Evolutionary conservation across 352 stramenopile species (phyloP), one percentile per base, ranked within the genome.

Genomic region (Pythium dissotocum): DNA sequence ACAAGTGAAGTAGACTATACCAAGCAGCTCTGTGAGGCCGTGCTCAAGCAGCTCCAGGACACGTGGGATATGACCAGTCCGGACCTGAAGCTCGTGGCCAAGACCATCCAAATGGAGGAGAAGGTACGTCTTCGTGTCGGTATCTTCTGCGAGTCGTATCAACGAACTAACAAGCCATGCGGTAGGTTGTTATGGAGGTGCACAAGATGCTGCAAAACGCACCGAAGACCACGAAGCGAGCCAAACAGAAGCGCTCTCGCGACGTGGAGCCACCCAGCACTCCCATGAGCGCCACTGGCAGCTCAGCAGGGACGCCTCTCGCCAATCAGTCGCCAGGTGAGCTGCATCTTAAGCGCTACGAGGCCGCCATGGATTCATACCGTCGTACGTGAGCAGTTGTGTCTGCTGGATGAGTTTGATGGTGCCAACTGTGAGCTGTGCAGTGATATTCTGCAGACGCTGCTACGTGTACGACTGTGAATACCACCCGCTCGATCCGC

Each of bases 381-480:
- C 82, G 83, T 42, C 84, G 85, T 92, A 51, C 14, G 24, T 6
- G 6, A 1, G 10, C 4, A 46, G 1, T 51, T 16, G 13, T 24
- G 2, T 8, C 61, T 28, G 64, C 16, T 18, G 52, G 5, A 26
- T 63, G 36, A 54, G 51, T 54, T 9, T 38, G 14, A 24, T 65
- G 12, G 55, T 38, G 9, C 58, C 46, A 16, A 52, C 38, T 44
- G 7, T 55, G 0, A 6, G 3, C 35, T 54, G 38, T 28, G 14
- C 59, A 92, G 83, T 79, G 53, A 73, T 95, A 33, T 92, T 94
- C 38, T 95, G 87, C 65, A 77, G 85, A 30, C 72, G 81, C n/a
- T 95, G 87, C 67, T 93, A 88, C 67, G 77, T 89, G 13, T 95
- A 95, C 58, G 87, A 95, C 68, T 95, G 87, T 54, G 82, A 95